Percentiles rank a stretch among this genome's conserved stretches.
phyloP scores from a whole-genome alignment of 1,284 basidiomycete genomes.

The Schizophyllum amplum region DNA sequence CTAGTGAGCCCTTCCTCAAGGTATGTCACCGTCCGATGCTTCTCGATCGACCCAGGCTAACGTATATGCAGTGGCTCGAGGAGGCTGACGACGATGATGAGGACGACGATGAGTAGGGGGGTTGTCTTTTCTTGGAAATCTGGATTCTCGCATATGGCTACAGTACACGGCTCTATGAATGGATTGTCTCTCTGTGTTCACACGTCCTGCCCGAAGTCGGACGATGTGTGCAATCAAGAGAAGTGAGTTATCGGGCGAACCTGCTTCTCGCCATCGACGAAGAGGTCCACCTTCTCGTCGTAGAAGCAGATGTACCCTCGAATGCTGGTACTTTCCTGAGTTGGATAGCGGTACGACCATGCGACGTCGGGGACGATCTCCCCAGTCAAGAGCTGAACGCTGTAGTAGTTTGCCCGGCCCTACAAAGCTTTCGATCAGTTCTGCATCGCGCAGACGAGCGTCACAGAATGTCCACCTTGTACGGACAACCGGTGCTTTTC shows the following conservation, averaged over 20 bases:
- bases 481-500: constrained; percentile 45
- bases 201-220: not conserved
- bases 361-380: constrained; percentile 40
- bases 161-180: not conserved
- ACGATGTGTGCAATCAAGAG: not conserved
- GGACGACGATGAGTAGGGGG: constrained; percentile 15
- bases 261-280: constrained; percentile 36
- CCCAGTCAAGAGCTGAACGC: constrained; percentile 37
- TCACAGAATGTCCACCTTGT: constrained; percentile 40
- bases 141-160: not conserved
- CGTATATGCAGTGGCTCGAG: constrained; percentile 39
- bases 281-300: constrained; percentile 61
- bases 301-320: constrained; percentile 52
- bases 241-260: not conserved
- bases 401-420: constrained; percentile 56
- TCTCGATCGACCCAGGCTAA: constrained; percentile 5
- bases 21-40: constrained; percentile 19
- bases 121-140: not conserved
- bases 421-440: no score
- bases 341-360: constrained; percentile 56
- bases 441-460: no score
- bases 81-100: constrained; percentile 51
- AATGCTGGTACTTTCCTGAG: constrained; percentile 40
- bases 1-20: constrained; percentile 92
- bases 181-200: not conserved